Evolutionary conservation across 345 rosid genomes (phyloP), one percentile per base, ranked within the genome.

Genomic region (Jatropha curcas): DNA sequence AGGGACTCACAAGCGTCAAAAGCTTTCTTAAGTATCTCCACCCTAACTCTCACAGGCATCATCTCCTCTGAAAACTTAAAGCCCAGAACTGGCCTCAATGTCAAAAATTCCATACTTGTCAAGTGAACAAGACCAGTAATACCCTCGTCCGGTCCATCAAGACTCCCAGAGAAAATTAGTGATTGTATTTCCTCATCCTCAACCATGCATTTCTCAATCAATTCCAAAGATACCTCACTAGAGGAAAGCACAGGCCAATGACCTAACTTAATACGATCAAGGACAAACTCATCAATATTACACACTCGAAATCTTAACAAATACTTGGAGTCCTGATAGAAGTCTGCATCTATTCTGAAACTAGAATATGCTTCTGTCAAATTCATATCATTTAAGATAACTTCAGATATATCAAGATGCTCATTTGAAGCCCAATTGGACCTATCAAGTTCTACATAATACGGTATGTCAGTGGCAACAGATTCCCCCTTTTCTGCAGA

Each of bases 101-200:
- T 88, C 70, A 92, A 14, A 81, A 89, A 84, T 82, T 86, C 76
- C 76, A 92, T 58, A 81, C 87, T 89, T 67, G 77, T 79, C 79
- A 94, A 79, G 86, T 92, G 98, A 77, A 86, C 84, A 82, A 92
- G 97, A 76, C 89, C 91, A 33, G 90, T 84, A 77, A 94, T 78
- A 66, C 91, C 90, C 80, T 92, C 97, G 70, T 88, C 91, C 0
- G 97, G 88, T 76, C 98, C 93, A 58, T 94, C 98, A 82, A 92
- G 88, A 67, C 84, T 79, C 56, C 90, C 96, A 0, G 94, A 92
- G 60, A 90, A 79, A 68, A 90, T 72, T 67, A 90, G 82, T 2
- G 72, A 74, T 34, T 71, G 79, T 16, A 28, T 71, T 69, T 85
- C 87, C 22, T 12, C 59, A 68, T 79, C 84, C 75, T 66, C 74